Conservation (phyloP, 2,329 filamentous ascomycete species). For the Leptographium procerum region DNA sequence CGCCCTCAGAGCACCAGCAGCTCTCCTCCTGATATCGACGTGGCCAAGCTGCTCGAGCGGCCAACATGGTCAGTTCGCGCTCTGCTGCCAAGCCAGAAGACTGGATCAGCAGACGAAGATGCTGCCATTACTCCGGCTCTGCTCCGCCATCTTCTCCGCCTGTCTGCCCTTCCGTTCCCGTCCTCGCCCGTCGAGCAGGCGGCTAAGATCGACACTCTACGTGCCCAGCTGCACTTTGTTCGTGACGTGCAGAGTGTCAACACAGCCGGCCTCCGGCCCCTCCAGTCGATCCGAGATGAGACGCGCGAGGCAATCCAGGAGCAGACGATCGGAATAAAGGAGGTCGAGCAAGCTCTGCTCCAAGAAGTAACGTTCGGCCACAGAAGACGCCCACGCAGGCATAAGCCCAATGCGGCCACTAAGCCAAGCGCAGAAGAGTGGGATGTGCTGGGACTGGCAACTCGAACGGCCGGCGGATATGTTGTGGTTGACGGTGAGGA, state of each 20-base stretch:
- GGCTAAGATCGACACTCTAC: constrained; percentile 61
- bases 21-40: background rate
- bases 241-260: constrained; percentile 71
- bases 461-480: constrained; percentile 56
- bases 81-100: constrained; percentile 35
- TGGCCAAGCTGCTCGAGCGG: constrained; percentile 19
- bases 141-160: constrained; percentile 73
- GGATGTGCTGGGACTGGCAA: constrained; percentile 57
- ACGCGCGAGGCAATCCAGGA: constrained; percentile 43
- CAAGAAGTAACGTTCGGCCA: constrained; percentile 52
- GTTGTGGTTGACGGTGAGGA: constrained; percentile 52
- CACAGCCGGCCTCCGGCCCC: constrained; percentile 58
- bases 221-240: constrained; percentile 84
- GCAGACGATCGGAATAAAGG: constrained; percentile 46
- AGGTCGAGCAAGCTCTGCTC: constrained; percentile 43
- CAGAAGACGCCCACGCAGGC: constrained; percentile 31
- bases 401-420: constrained; percentile 20
- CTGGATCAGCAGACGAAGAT: constrained; percentile 15
- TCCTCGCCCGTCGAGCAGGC: constrained; percentile 49
- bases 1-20: constrained; percentile 30
- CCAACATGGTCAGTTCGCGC: constrained; percentile 78
- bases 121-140: constrained; percentile 49
- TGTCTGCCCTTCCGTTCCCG: constrained; percentile 77
- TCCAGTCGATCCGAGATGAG: constrained; percentile 75
- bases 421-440: constrained; percentile 50